Conservation (phyloP, 345 rosid genomes). For the Eucalyptus viminalis region DNA sequence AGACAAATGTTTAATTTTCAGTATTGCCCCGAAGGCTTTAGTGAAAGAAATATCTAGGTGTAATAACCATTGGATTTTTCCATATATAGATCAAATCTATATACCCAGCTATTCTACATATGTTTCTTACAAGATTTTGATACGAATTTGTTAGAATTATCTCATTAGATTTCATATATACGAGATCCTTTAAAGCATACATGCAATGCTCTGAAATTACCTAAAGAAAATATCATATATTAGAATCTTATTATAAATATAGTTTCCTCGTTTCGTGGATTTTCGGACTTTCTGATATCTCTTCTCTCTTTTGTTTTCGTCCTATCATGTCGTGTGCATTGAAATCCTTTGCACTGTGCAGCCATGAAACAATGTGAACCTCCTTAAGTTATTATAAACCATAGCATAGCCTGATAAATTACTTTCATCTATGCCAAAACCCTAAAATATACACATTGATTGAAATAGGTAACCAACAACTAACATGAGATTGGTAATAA, state of each 20-base stretch:
- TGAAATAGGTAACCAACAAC: background rate
- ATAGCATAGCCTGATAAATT: background rate
- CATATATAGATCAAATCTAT: no score
- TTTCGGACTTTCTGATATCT: no score
- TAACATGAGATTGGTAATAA: background rate
- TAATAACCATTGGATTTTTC: background rate
- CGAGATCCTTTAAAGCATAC: background rate
- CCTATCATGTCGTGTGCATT: no score
- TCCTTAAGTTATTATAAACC: no score
- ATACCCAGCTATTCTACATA: background rate
- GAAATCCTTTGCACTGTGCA: no score
- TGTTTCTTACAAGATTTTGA: background rate
- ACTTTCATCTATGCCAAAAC: background rate
- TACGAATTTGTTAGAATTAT: no score
- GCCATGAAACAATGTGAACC: no score
- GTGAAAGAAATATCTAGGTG: background rate
- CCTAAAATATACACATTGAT: background rate
- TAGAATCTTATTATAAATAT: no score
- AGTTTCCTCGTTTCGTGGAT: background rate
- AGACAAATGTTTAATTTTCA: background rate
- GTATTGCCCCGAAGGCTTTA: background rate
- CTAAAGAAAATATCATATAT: background rate
- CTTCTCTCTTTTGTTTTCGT: no score
- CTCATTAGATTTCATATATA: background rate
- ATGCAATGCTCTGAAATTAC: background rate